These are phyloP conservation scores for Russula abietina DNA, from an alignment of 768 basidiomycete genomes.

Conservation along the genomic window DNA sequence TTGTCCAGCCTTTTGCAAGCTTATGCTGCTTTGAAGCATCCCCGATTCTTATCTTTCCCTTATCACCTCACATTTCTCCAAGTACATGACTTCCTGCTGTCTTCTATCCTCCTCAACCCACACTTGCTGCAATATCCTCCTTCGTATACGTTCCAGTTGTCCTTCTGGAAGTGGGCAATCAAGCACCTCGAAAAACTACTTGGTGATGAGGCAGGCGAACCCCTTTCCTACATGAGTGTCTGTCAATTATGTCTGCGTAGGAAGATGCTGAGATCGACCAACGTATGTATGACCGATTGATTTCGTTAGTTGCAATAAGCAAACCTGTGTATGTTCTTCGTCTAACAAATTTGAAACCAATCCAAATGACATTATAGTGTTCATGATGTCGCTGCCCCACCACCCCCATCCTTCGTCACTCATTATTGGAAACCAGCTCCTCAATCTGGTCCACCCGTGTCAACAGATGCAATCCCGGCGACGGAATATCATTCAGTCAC, in stretches of 20 bases:
- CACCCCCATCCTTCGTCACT: constrained; percentile 56
- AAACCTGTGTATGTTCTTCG: constrained; percentile 31
- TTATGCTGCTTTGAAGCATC: constrained; percentile 49
- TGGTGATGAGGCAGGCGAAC: constrained; percentile 42
- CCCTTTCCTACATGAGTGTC: constrained; percentile 5
- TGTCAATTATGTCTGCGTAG: constrained; percentile 19
- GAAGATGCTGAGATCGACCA: constrained; percentile 60
- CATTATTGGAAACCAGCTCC: constrained; percentile 47
- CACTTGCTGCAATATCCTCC: constrained; percentile 59
- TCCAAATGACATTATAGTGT: constrained; percentile 20
- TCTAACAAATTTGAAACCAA: constrained; percentile 25
- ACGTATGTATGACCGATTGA: constrained; percentile 56
- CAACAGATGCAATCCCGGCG: background rate
- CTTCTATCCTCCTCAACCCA: constrained; percentile 42
- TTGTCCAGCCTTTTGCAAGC: constrained; percentile 43
- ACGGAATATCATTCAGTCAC: constrained; percentile 43
- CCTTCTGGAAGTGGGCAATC: constrained; percentile 74
- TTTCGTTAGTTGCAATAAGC: constrained; percentile 38
- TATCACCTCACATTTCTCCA: constrained; percentile 31
- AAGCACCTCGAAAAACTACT: constrained; percentile 44
- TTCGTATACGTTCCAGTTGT: constrained; percentile 51
- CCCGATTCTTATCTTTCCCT: constrained; percentile 41
- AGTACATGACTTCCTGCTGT: constrained; percentile 53
- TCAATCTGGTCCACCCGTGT: background rate
- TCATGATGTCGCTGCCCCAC: constrained; percentile 30